phyloP scores from a whole-genome alignment of 371 early-diverging fungal species.

The Mortierella sp. region DNA sequence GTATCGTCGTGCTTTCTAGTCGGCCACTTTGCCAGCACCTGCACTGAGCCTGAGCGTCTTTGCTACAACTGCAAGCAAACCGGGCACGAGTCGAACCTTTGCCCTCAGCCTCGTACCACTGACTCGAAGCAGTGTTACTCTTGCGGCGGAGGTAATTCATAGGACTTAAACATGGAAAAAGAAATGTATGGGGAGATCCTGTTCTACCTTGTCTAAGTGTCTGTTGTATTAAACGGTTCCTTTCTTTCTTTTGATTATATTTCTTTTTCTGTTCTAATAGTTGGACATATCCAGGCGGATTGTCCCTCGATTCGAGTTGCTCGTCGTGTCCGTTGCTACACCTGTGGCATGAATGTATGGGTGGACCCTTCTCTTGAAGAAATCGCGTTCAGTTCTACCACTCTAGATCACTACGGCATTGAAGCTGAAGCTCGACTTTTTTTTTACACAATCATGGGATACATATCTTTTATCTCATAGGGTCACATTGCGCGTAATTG shows the following conservation, averaged over 20 bases:
- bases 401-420: too few species aligned
- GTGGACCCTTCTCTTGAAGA: neutral
- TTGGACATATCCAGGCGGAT: slow-evolving; percentile 69
- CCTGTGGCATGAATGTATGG: slow-evolving; percentile 67
- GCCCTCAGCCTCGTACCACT: slow-evolving; percentile 62
- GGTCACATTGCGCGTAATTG: slow-evolving; percentile 74
- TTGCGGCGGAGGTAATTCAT: slow-evolving; percentile 69
- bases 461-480: slow-evolving; percentile 49
- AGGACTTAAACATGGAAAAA: too few species aligned
- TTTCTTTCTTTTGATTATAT: neutral
- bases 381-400: neutral
- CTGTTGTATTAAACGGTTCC: too few species aligned
- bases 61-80: slow-evolving; percentile 71
- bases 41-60: slow-evolving; percentile 62
- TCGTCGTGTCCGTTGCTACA: slow-evolving; percentile 59
- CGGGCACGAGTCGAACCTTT: slow-evolving; percentile 67
- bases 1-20: slow-evolving; percentile 38
- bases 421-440: neutral
- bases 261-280: slow-evolving; percentile 40
- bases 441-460: neutral
- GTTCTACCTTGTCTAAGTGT: too few species aligned
- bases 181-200: too few species aligned
- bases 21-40: slow-evolving; percentile 62
- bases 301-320: slow-evolving; percentile 58
- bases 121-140: slow-evolving; percentile 69